A percentile compares a stretch with the other conserved stretches of the same genome.
Evolutionary conservation across 73 alveolate genomes (phyloP).

Genomic region (Strombidium stylifer): DNA sequence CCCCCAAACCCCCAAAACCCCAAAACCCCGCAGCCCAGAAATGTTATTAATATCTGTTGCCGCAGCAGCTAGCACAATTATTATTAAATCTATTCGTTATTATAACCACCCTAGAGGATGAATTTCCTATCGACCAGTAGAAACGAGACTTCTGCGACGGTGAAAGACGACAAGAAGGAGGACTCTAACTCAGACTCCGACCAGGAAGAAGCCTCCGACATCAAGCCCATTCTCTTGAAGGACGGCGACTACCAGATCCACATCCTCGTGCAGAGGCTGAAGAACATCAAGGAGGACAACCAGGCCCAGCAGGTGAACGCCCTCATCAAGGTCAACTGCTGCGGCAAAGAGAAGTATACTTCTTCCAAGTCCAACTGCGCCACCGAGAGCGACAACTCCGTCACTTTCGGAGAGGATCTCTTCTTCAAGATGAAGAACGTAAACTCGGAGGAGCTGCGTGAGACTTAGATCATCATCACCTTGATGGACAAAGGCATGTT

Average conservation of each 20-base stretch:
- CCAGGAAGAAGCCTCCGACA: too few species aligned
- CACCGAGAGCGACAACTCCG: slow-evolving; percentile 41
- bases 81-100: too few species aligned
- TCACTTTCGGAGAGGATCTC: slow-evolving; percentile 45
- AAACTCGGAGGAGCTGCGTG: too few species aligned
- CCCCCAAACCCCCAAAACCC: slow-evolving; percentile 78
- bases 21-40: slow-evolving; percentile 82
- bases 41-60: too few species aligned
- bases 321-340: slow-evolving; percentile 50
- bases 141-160: neutral
- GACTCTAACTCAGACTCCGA: too few species aligned
- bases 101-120: neutral
- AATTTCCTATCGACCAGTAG: neutral
- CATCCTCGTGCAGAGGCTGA: too few species aligned
- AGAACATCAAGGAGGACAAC: too few species aligned
- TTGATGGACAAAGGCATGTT: slow-evolving; percentile 42
- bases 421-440: too few species aligned
- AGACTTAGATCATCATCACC: slow-evolving; percentile 23
- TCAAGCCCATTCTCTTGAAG: too few species aligned
- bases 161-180: neutral
- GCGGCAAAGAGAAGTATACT: slow-evolving; percentile 60
- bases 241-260: too few species aligned
- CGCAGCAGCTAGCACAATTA: too few species aligned
- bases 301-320: slow-evolving; percentile 68
- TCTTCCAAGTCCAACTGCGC: slow-evolving; percentile 55